phyloP scores from a whole-genome alignment of 805 yeast genomes.

The Candida tibetensis region DNA sequence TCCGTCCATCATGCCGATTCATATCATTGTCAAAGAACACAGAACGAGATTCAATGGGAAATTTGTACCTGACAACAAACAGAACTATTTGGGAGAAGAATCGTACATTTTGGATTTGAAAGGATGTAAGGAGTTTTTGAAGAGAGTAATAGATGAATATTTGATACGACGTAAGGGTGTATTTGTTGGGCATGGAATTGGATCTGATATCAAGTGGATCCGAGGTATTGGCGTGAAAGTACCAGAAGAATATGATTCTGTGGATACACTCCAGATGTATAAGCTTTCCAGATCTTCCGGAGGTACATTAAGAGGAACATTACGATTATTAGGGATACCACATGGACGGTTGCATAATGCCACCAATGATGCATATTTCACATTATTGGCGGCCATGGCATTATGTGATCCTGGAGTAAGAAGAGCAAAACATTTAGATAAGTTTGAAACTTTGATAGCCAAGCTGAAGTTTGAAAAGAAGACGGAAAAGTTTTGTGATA shows the following conservation, averaged over 20 bases:
- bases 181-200: conserved; percentile 18
- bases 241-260: conserved; percentile 8
- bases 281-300: conserved; percentile 13
- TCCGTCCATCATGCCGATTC: conserved; percentile 19
- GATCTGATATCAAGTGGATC: conserved; percentile 14
- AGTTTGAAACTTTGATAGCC: conserved; percentile 4
- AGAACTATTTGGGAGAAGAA: conserved; percentile 19
- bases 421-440: conserved; percentile 14
- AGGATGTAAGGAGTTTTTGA: conserved; percentile 12
- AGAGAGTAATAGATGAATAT: conserved; percentile 14
- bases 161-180: conserved; percentile 14
- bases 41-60: conserved; percentile 13
- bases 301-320: conserved; percentile 20
- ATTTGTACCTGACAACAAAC: conserved; percentile 23
- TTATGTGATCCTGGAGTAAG: conserved; percentile 23
- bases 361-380: conserved; percentile 29
- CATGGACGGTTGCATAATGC: conserved; percentile 28
- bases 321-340: conserved; percentile 19
- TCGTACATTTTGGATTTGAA: conserved; percentile 14
- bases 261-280: conserved; percentile 21
- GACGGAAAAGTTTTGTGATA: conserved; percentile 12
- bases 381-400: conserved; percentile 23
- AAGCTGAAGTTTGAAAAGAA: conserved; percentile 7
- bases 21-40: conserved; percentile 20
- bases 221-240: conserved; percentile 12